Base-by-base conservation (phyloP, 1,284 basidiomycete genomes). In the Mycena sp. region DNA sequence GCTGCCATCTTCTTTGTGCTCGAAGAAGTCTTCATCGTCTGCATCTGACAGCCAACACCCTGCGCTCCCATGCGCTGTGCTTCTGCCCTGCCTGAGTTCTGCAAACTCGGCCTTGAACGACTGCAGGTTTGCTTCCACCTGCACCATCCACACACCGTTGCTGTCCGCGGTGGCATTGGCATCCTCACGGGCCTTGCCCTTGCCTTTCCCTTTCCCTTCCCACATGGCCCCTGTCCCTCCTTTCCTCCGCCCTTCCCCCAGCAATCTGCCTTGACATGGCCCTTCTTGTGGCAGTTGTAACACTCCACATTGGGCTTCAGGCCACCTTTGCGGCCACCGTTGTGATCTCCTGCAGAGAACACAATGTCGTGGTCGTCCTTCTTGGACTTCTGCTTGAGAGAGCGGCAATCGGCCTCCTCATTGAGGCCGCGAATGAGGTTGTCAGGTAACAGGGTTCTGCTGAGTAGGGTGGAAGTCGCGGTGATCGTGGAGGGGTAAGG, bases 201-300 rank as follows among this genome's bases (percentile, higher is more conserved):
- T n/a, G n/a, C n/a, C n/a, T n/a, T n/a, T n/a, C 52, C 50, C 49
- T 62, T 68, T 35, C 55, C 58, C 46, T 61, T 67, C 11, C 26
- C 41, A 38, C 50, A 59, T 26, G 63, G 70, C 1, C 69, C 70
- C 63, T 70, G 58, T 11, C 70, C 71, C 46, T 74, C 70, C 58
- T 72, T 74, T 17, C 69, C 73, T 50, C 75, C 75, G 14, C 76
- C 74, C 23, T 57, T 57, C 17, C 59, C 65, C 68, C 69, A 73
- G 54, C 74, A 77, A 17, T 74, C 67, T 5, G 56, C 52, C 40
- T 67, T n/a, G n/a, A n/a, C n/a, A n/a, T n/a, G n/a, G n/a, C n/a
- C n/a, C n/a, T n/a, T n/a, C n/a, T n/a, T n/a, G 67, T 21, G 60
- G 54, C 51, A 76, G 41, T 76, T 75, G 25, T 54, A 54, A 29